Base-by-base conservation (phyloP, 2,329 filamentous ascomycete genomes). In the Xenosphaeropsis pyriputrescens region DNA sequence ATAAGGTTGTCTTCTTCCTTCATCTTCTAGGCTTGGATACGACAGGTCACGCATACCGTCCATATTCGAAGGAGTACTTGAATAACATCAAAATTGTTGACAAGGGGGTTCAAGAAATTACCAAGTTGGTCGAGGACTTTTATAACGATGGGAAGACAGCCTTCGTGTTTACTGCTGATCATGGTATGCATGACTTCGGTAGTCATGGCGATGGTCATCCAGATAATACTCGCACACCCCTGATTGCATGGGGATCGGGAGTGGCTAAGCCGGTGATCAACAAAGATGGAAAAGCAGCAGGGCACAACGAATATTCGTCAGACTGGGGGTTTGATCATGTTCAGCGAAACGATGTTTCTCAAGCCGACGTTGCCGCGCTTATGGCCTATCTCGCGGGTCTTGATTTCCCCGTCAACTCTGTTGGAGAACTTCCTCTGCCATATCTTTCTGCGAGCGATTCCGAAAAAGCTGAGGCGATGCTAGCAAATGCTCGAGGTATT, bases 121-220 rank as follows among this genome's bases (percentile, higher is more conserved):
- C 81, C 0, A 69, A 81, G 45, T 55, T 94, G 38, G 78, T 95
- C 36, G 75, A 93, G 29, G 72, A 80, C 11, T 98, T 96, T 55
- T 98, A 95, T 51, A 68, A 63, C 5, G 79, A 86, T 48, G 80
- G 73, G 39, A 79, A 91, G 57, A 96, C 91, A 0, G 85, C 93
- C 0, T 98, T 89, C 55, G 75, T 98, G 13, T 98, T 98, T 55
- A 98, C 93, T 1, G 91, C 91, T 6, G 91, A 98, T 53, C 91
- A 98, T 57, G 91, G 91, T 14, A 98, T 98, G 91, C 96, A 85
- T 53, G 91, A 98, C 58, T 95, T 83, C 79, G 91, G 93, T n/a
- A 96, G 88, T 49, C 93, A 98, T 56, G 93, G 93, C 29, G 91
- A 98, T 57, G 91, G 91, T 6, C 88, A 98, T 58, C 91, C 91